Conservation (phyloP, 2,329 filamentous ascomycete species). For the Herpotrichia juniperi region DNA sequence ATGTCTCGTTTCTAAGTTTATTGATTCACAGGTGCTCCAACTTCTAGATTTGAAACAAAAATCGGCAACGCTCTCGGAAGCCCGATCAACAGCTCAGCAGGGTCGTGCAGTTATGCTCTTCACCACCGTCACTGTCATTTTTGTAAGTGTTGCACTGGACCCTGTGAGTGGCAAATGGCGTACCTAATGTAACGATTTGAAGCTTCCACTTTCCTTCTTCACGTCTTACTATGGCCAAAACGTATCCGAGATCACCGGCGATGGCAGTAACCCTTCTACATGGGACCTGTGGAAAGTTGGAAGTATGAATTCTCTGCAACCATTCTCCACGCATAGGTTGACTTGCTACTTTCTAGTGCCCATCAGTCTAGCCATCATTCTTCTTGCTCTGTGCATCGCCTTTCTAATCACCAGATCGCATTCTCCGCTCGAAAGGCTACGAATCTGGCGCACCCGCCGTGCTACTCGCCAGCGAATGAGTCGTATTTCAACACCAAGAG, state of each 20-base stretch:
- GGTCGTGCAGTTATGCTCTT: conserved; percentile 15
- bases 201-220: conserved; percentile 16
- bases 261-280: conserved; percentile 7
- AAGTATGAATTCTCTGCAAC: conserved; percentile 1
- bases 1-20: neutral
- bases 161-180: neutral
- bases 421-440: no score
- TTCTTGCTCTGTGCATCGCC: no score
- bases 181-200: neutral
- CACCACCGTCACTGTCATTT: conserved; percentile 17
- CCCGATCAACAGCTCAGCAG: conserved; percentile 9
- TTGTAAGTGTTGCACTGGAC: conserved; percentile 6
- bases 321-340: neutral
- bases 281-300: conserved; percentile 9
- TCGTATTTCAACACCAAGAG: no score
- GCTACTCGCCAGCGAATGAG: no score
- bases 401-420: no score
- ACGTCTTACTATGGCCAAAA: conserved; percentile 17
- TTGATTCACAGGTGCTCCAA: conserved; percentile 5
- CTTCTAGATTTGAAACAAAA: conserved; percentile 13
- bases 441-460: no score
- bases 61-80: conserved; percentile 9
- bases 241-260: conserved; percentile 12
- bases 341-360: neutral
- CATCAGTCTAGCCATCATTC: no score